A percentile compares a stretch with the other conserved stretches of the same genome.
Conservation (phyloP, 495 filamentous ascomycete species). For the Hypoxylon perforatum region DNA sequence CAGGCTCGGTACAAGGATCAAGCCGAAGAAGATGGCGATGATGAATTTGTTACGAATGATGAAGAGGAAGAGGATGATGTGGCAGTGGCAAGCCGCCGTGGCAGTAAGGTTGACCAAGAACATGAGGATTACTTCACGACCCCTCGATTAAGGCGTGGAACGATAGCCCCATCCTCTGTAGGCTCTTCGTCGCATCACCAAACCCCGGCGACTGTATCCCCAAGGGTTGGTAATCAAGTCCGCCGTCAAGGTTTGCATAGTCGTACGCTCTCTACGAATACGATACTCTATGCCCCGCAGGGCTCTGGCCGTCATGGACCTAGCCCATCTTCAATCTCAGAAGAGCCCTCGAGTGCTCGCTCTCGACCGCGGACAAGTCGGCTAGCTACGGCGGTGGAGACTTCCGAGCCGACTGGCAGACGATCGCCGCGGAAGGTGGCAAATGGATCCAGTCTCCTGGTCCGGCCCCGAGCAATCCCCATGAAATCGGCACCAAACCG, state of each 20-base stretch:
- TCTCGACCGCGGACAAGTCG: slow-evolving; percentile 51
- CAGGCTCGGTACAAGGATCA: slow-evolving; percentile 58
- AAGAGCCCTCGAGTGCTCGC: slow-evolving; percentile 39
- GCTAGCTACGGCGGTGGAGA: slow-evolving; percentile 29
- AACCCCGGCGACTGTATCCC: slow-evolving; percentile 40
- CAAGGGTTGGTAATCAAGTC: slow-evolving; percentile 43
- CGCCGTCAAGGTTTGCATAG: slow-evolving; percentile 59
- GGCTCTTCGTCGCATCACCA: slow-evolving; percentile 39
- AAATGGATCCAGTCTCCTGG: slow-evolving; percentile 9
- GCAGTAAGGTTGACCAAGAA: slow-evolving; percentile 32
- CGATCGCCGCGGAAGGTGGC: slow-evolving; percentile 41
- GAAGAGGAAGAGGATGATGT: slow-evolving; percentile 70
- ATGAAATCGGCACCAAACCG: slow-evolving; percentile 45
- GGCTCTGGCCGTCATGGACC: slow-evolving; percentile 50
- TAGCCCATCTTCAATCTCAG: slow-evolving; percentile 62
- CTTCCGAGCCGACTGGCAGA: slow-evolving; percentile 29
- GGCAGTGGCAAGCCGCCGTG: slow-evolving; percentile 44
- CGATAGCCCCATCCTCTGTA: slow-evolving; percentile 35
- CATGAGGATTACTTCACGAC: slow-evolving; percentile 63
- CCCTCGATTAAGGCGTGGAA: slow-evolving; percentile 41
- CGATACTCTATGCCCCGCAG: slow-evolving; percentile 76
- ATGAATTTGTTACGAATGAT: slow-evolving; percentile 86
- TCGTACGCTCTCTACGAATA: slow-evolving; percentile 79
- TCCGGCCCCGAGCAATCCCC: slow-evolving; percentile 40
- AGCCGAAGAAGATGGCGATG: slow-evolving; percentile 86